A percentile compares a stretch with the other conserved stretches of the same genome.
These are phyloP conservation scores for Arthroderma sp. DNA, from an alignment of 2,329 filamentous ascomycete species.

Conservation along the genomic window DNA sequence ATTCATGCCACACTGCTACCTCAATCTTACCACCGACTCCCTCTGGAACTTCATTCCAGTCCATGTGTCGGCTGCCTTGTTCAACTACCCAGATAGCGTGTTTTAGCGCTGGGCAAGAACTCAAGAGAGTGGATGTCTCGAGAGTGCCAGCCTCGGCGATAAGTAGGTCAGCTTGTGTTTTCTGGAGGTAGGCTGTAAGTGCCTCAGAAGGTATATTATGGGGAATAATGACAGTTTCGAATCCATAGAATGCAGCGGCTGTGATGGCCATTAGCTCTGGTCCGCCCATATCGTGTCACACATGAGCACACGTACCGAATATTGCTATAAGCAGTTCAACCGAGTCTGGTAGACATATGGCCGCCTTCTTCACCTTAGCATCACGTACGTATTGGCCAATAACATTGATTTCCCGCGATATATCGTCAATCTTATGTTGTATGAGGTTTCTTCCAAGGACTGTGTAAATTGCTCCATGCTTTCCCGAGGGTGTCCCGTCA, in stretches of 20 bases:
- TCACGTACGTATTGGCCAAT: constrained; percentile 67
- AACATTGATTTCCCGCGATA: constrained; percentile 76
- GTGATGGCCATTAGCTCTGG: constrained; percentile 6
- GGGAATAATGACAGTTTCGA: constrained; percentile 73
- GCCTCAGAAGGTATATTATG: constrained; percentile 60
- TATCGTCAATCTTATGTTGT: constrained; percentile 57
- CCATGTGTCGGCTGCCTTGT: constrained; percentile 77
- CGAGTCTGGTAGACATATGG: constrained; percentile 85
- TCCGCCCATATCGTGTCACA: background rate
- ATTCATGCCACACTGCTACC: constrained; percentile 85
- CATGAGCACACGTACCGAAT: constrained; percentile 43
- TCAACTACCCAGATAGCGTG: constrained; percentile 89
- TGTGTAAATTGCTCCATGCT: constrained; percentile 59
- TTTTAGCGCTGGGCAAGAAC: constrained; percentile 55
- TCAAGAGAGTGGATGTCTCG: constrained; percentile 59
- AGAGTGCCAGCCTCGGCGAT: constrained; percentile 78
- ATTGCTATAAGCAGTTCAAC: constrained; percentile 70
- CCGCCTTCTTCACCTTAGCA: constrained; percentile 58
- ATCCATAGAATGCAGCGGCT: constrained; percentile 79
- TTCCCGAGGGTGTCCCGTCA: constrained; percentile 46
- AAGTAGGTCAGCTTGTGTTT: constrained; percentile 64
- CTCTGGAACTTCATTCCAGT: constrained; percentile 81
- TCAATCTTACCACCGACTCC: constrained; percentile 61
- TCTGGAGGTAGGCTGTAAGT: constrained; percentile 57
- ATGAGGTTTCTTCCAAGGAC: constrained; percentile 62